Base-by-base conservation (phyloP, 129 eudicot species). In the Tagetes erecta region DNA sequence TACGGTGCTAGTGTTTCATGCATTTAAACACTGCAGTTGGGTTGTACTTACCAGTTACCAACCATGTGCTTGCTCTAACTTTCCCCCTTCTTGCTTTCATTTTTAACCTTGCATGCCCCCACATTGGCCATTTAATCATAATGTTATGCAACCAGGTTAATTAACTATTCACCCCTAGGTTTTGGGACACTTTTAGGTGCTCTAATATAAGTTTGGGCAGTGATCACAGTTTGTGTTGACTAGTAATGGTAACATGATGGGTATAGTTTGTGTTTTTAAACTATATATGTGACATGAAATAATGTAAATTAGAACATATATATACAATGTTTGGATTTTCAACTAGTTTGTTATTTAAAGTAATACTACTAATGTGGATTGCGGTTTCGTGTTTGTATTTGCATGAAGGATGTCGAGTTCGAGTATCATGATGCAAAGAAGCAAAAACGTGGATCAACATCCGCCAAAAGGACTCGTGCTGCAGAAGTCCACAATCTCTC, bases 401-500 rank as follows among this genome's bases (percentile, higher is more conserved):
- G 31, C 58, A 65, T 64, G 27, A 52, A 92, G 97, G 96, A 89
- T 46, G 73, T 58, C 8, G 96, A 84, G 63, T 82, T 81, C 73
- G 93, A 92, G 76, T 84, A 79, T 62, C 75, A 62, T 55, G 87
- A 75, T 33, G 80, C 78, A 39, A 89, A 92, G 83, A 92, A 85
- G 71, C 86, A 77, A 80, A 78, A 73, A 51, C 83, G 84, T 65
- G 89, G 89, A 60, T 84, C 97, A 59, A 55, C 91, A 10, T 81
- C 79, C 60, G 78, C 93, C 38, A 87, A 83, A 82, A 83, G 97
- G 89, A 77, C 97, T n/a, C 97, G 97, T 77, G 93, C 97, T 64
- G 97, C 97, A n/a, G 97, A 92, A 81, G 96, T 89, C 40, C 97
- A 92, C 84, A 92, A 89, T 83, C 96, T 87, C 69, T 92, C 97